Conservation (phyloP, 495 filamentous ascomycete species). For the Penicillium antarcticum region DNA sequence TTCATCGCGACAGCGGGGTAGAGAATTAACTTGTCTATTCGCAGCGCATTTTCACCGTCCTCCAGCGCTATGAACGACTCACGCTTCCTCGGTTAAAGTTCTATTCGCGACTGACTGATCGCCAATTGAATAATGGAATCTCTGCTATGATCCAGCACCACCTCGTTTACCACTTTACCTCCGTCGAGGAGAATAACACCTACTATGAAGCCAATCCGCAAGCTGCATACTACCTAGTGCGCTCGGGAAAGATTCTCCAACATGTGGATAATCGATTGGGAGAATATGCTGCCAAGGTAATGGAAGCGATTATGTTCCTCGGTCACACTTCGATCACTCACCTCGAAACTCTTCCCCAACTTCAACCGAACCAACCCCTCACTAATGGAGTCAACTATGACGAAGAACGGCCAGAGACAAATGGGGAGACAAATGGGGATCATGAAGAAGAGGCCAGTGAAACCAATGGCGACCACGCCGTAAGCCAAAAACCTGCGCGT, state of each 20-base stretch:
- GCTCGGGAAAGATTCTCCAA: constrained; percentile 78
- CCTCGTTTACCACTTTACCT: constrained; percentile 71
- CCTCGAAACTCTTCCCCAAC: constrained; percentile 49
- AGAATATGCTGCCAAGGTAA: constrained; percentile 60
- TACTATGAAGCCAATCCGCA: constrained; percentile 77
- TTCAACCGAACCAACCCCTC: constrained; percentile 15
- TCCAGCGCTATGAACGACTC: constrained; percentile 76
- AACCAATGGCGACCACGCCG: constrained; percentile 21
- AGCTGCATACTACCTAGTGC: constrained; percentile 73
- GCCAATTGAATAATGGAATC: constrained; percentile 73
- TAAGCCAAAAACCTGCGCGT: constrained; percentile 20
- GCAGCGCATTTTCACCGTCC: constrained; percentile 74
- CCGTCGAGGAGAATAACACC: constrained; percentile 58
- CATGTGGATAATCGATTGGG: constrained; percentile 70
- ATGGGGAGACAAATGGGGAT: constrained; percentile 23
- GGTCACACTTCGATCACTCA: constrained; percentile 75
- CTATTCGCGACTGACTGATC: constrained; percentile 62
- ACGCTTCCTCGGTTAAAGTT: constrained; percentile 60
- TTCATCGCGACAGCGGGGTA: neutral
- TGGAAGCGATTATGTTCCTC: constrained; percentile 69
- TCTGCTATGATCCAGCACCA: constrained; percentile 84
- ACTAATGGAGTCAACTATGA: constrained; percentile 33
- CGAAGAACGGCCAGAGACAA: constrained; percentile 27
- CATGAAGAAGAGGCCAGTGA: constrained; percentile 17
- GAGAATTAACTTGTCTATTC: constrained; percentile 3